phyloP scores from a whole-genome alignment of 2,329 filamentous ascomycete species.

The Zasmidium citrigriseum region DNA sequence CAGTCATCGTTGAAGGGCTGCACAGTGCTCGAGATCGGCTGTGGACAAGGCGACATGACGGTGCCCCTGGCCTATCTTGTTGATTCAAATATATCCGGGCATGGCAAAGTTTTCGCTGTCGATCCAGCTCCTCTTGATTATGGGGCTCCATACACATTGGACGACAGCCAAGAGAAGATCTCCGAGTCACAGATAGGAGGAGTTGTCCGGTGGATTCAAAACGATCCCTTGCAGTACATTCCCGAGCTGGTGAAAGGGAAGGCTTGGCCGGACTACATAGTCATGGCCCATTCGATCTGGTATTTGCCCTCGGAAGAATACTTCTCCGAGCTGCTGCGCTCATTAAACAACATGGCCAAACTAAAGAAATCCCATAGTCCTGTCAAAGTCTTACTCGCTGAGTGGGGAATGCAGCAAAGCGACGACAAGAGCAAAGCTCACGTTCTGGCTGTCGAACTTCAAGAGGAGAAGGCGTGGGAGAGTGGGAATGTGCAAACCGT shows the following conservation, averaged over 20 bases:
- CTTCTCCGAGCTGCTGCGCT: too few species aligned
- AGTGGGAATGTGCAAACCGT: conserved; percentile 52
- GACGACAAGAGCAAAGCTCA: conserved; percentile 46
- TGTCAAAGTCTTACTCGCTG: conserved; percentile 8
- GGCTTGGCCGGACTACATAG: conserved; percentile 7
- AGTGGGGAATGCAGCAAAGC: conserved; percentile 10
- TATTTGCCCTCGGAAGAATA: conserved; percentile 11
- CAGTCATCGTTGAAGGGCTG: too few species aligned
- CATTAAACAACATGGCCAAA: background rate
- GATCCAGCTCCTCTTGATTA: conserved; percentile 15
- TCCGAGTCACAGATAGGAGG: background rate
- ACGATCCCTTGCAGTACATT: conserved; percentile 9
- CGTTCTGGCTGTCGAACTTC: conserved; percentile 54
- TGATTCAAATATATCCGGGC: conserved; percentile 46
- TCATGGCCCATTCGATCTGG: conserved; percentile 17
- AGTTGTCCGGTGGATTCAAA: conserved; percentile 9
- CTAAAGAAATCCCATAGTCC: too few species aligned
- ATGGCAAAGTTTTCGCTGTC: conserved; percentile 7
- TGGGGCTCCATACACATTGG: conserved; percentile 11
- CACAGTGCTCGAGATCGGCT: conserved; percentile 57
- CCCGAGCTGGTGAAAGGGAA: background rate
- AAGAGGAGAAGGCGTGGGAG: conserved; percentile 43
- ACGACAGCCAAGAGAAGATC: conserved; percentile 7
- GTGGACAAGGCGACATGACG: conserved; percentile 62
- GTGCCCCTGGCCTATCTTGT: conserved; percentile 50